phyloP scores from a whole-genome alignment of 768 basidiomycete species.

The Termitomyces sp. region DNA sequence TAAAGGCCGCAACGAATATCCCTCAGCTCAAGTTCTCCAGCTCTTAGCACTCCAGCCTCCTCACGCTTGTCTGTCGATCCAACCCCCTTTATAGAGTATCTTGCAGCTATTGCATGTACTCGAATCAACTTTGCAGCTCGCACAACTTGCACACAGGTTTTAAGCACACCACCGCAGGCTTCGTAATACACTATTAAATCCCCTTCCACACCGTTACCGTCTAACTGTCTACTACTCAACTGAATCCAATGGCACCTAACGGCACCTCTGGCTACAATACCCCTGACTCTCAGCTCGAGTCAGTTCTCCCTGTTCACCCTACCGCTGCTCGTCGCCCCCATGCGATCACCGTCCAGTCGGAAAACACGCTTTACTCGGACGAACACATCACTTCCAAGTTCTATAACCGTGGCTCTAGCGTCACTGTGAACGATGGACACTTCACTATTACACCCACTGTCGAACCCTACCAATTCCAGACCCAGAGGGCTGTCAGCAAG shows the following conservation, averaged over 20 bases:
- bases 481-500: slow-evolving; percentile 77
- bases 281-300: slow-evolving; percentile 68
- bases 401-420: slow-evolving; percentile 72
- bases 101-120: slow-evolving; percentile 73
- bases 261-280: slow-evolving; percentile 67
- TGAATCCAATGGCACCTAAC: slow-evolving; percentile 30
- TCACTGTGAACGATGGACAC: slow-evolving; percentile 65
- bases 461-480: slow-evolving; percentile 87
- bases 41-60: not conserved
- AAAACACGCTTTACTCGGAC: slow-evolving; percentile 76
- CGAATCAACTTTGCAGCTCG: slow-evolving; percentile 84
- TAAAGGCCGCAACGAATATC: not conserved
- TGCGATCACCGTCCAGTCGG: slow-evolving; percentile 75
- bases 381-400: slow-evolving; percentile 82
- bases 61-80: not conserved
- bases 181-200: slow-evolving; percentile 46
- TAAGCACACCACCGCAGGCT: slow-evolving; percentile 76
- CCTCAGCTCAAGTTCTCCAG: too few species aligned
- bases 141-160: slow-evolving; percentile 87
- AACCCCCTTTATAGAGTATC: not conserved
- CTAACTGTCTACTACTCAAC: not conserved
- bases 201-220: slow-evolving; percentile 6
- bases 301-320: slow-evolving; percentile 70
- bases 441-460: slow-evolving; percentile 76
- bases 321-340: slow-evolving; percentile 77